A percentile compares a stretch with the other conserved stretches of the same genome.
Conservation (phyloP, 257 asterid genomes). For the Nicotiana paniculata region DNA sequence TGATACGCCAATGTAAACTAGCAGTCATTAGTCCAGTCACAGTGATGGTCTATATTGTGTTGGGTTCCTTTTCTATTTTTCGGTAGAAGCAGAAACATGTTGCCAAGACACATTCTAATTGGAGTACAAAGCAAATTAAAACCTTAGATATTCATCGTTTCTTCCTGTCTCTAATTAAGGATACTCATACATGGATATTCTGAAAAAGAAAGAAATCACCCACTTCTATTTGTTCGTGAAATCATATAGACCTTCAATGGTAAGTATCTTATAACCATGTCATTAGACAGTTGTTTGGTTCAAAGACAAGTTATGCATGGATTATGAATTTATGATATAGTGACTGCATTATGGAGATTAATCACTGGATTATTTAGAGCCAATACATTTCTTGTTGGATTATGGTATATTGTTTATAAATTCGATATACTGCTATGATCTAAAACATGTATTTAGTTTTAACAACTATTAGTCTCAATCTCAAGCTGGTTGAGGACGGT, state of each 20-base stretch:
- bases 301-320: not conserved
- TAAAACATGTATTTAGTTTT: not conserved
- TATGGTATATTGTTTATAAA: not conserved
- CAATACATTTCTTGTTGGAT: not conserved
- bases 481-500: not conserved
- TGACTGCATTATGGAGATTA: not conserved
- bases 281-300: not conserved
- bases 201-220: not conserved
- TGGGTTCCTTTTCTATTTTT: not conserved
- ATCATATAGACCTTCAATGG: not conserved
- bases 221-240: not conserved
- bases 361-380: not conserved
- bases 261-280: not conserved
- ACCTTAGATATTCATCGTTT: not conserved
- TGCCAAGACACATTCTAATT: not conserved
- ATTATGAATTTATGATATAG: not conserved
- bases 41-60: not conserved
- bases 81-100: not conserved
- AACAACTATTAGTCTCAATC: not conserved
- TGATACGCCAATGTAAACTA: not conserved
- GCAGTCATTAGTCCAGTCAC: not conserved
- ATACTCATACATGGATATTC: not conserved
- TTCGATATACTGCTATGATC: not conserved
- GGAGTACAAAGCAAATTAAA: not conserved
- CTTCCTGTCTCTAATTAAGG: not conserved